These are phyloP conservation scores for Xylaria sp. DNA, from an alignment of 2,329 filamentous ascomycete species.

Conservation along the genomic window DNA sequence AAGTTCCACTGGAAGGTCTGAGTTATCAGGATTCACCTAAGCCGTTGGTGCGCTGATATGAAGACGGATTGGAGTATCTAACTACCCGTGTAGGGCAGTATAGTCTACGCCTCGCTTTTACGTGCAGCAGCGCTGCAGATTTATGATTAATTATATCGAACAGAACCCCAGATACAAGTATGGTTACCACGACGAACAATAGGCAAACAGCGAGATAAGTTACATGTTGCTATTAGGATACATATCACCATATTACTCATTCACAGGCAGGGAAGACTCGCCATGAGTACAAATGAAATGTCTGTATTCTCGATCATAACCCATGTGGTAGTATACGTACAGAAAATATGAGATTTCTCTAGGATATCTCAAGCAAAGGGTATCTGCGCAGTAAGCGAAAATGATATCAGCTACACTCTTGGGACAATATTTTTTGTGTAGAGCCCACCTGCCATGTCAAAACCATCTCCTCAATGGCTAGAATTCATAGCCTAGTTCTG, in stretches of 20 bases:
- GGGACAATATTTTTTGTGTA: not conserved
- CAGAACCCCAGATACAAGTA: too few relatives aligned
- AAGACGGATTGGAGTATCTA: too few relatives aligned
- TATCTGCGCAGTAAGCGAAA: not conserved
- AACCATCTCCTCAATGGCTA: not conserved
- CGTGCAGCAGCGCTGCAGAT: too few relatives aligned
- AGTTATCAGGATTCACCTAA: too few relatives aligned
- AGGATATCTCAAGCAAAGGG: not conserved
- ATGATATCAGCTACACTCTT: not conserved
- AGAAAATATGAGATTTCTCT: not conserved
- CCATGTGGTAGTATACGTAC: constrained; percentile 1
- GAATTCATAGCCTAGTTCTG: not conserved
- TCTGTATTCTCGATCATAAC: not conserved
- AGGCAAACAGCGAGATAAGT: too few relatives aligned
- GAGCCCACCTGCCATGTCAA: not conserved
- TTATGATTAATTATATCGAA: too few relatives aligned
- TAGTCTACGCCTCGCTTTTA: too few relatives aligned
- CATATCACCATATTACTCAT: not conserved
- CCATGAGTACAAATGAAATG: not conserved
- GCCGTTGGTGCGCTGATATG: too few relatives aligned
- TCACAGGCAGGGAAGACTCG: not conserved
- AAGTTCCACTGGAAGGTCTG: too few relatives aligned
- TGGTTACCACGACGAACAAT: too few relatives aligned
- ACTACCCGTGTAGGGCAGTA: too few relatives aligned
- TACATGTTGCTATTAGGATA: too few relatives aligned